Evolutionary conservation across 1,284 basidiomycete genomes (phyloP).

Genomic region (Irpex sp.): DNA sequence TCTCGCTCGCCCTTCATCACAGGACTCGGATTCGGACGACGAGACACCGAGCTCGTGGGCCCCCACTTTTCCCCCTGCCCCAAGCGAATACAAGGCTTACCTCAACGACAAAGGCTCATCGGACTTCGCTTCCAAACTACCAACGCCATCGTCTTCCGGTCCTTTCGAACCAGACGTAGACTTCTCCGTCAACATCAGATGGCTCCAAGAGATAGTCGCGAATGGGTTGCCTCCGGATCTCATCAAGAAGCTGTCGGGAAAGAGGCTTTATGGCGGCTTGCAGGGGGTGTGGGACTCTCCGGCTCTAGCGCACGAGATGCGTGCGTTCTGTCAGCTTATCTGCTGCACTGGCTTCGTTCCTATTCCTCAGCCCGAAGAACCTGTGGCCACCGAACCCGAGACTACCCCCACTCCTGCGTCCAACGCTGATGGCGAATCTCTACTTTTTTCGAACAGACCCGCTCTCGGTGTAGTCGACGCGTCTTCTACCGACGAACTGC

Average conservation of each 20-base stretch:
- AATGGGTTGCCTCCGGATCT: slow-evolving; percentile 21
- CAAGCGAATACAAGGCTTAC: slow-evolving; percentile 1
- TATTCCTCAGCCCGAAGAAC: slow-evolving; percentile 10
- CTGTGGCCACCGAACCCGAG: not conserved
- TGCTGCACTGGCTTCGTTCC: slow-evolving; percentile 15
- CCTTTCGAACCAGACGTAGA: not conserved
- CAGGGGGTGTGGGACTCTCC: slow-evolving; percentile 22
- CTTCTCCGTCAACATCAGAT: slow-evolving; percentile 17
- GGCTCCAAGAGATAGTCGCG: slow-evolving; percentile 21
- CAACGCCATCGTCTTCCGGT: not conserved
- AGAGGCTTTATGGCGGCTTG: slow-evolving; percentile 10
- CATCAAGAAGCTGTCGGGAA: slow-evolving; percentile 16
- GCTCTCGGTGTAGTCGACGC: no score
- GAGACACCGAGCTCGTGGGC: not conserved
- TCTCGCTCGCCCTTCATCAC: slow-evolving; percentile 15
- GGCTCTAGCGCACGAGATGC: slow-evolving; percentile 13
- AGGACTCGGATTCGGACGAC: not conserved
- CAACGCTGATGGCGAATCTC: not conserved
- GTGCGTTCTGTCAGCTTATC: slow-evolving; percentile 14
- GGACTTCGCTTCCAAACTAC: not conserved
- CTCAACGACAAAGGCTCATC: not conserved
- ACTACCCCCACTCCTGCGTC: not conserved
- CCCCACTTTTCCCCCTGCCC: slow-evolving; percentile 2
- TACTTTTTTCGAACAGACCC: no score
- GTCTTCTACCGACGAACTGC: not conserved